Evolutionary conservation across 2,329 filamentous ascomycete species (phyloP).

Genomic region (Alternaria burnsii): DNA sequence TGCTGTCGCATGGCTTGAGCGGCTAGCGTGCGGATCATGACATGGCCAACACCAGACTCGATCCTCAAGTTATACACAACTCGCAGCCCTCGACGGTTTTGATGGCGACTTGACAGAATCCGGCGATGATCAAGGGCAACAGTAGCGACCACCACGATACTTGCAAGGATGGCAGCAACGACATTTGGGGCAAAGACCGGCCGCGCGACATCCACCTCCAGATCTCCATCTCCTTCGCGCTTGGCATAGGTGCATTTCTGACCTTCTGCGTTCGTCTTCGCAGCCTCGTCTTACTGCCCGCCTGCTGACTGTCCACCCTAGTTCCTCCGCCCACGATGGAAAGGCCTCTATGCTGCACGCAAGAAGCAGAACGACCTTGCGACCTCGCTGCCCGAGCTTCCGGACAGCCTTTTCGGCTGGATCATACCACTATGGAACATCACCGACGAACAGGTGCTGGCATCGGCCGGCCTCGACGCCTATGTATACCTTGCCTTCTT

Average conservation of each 20-base stretch:
- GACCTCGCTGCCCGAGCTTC: slow-evolving; percentile 76
- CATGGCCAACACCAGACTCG: slow-evolving; percentile 11
- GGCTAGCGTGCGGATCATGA: slow-evolving; percentile 19
- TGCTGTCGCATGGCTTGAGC: slow-evolving; percentile 9
- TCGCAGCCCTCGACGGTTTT: slow-evolving; percentile 14
- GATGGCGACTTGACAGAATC: slow-evolving; percentile 19
- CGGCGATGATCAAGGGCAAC: slow-evolving; percentile 32
- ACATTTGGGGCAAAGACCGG: slow-evolving; percentile 46
- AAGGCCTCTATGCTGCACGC: slow-evolving; percentile 85
- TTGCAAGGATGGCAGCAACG: slow-evolving; percentile 28
- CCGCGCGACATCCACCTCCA: slow-evolving; percentile 65
- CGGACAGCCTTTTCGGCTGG: slow-evolving; percentile 90
- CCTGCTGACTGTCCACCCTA: slow-evolving; percentile 52
- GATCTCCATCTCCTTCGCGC: slow-evolving; percentile 73
- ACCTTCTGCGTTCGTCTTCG: slow-evolving; percentile 73
- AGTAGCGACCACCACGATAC: slow-evolving; percentile 6
- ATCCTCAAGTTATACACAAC: slow-evolving; percentile 13
- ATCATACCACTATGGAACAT: slow-evolving; percentile 85
- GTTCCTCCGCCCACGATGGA: slow-evolving; percentile 91
- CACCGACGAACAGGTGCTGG: slow-evolving; percentile 86
- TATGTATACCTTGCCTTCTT: slow-evolving; percentile 98
- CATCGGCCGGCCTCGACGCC: slow-evolving; percentile 90
- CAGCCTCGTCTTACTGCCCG: slow-evolving; percentile 3
- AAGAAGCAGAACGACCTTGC: slow-evolving; percentile 76
- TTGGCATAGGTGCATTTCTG: slow-evolving; percentile 76